A percentile compares a stretch with the other conserved stretches of the same genome.
phyloP scores from a whole-genome alignment of 1,139 yeast genomes.

The Magnusiomyces magnusii region DNA sequence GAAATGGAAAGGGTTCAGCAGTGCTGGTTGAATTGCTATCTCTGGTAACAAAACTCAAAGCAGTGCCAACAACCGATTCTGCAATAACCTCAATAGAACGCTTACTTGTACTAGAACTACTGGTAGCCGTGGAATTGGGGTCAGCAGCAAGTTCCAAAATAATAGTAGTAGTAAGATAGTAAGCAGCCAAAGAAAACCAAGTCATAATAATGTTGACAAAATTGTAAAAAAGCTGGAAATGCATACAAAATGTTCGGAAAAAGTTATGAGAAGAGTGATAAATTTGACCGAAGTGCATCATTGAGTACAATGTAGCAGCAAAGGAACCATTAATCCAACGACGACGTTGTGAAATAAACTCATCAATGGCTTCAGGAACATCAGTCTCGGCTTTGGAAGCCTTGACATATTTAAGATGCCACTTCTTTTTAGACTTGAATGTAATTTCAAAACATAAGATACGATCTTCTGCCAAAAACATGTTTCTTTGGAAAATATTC shows the following conservation, averaged over 20 bases:
- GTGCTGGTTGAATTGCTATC: conserved; percentile 32
- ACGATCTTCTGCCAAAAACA: conserved; percentile 95
- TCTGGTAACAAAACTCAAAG: not conserved
- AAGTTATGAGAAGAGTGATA: conserved; percentile 74
- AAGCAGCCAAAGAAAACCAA: conserved; percentile 79
- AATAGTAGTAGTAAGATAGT: conserved; percentile 62
- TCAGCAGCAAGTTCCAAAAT: conserved; percentile 38
- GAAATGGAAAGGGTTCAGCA: conserved; percentile 10
- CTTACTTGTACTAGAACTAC: conserved; percentile 12
- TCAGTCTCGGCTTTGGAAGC: conserved; percentile 93
- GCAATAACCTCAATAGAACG: not conserved
- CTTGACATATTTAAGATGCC: conserved; percentile 85
- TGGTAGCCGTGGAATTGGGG: conserved; percentile 24
- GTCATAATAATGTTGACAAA: conserved; percentile 57
- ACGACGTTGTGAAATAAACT: conserved; percentile 83
- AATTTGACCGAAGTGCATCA: conserved; percentile 62
- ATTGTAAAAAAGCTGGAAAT: conserved; percentile 73
- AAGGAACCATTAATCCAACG: conserved; percentile 97
- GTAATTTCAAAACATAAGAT: conserved; percentile 89
- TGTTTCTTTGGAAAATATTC: conserved; percentile 79
- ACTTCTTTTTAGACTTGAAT: conserved; percentile 65
- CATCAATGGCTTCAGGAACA: conserved; percentile 83
- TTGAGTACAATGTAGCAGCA: conserved; percentile 85
- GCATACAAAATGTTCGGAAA: conserved; percentile 62
- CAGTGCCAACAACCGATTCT: not conserved